These are phyloP conservation scores for Lumnitzera littorea DNA, from an alignment of 345 rosid species.

Conservation along the genomic window DNA sequence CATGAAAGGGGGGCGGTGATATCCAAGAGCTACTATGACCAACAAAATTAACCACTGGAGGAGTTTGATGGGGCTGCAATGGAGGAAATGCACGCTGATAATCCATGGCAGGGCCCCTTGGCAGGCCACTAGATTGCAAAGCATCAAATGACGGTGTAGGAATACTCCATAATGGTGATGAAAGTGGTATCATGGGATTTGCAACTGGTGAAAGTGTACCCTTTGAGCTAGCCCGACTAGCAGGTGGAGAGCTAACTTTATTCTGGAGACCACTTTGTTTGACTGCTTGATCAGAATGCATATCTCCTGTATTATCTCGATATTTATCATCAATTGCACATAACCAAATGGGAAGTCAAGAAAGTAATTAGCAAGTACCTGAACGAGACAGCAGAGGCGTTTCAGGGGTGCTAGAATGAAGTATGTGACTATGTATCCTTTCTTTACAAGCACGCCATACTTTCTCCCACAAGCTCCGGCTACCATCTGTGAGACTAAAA, in stretches of 20 bases:
- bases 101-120: constrained; percentile 53
- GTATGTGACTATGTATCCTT: constrained; percentile 50
- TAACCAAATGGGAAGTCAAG: too few species aligned
- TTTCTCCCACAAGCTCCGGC: constrained; percentile 78
- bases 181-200: constrained; percentile 33
- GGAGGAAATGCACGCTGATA: constrained; percentile 64
- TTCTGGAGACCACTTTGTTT: constrained; percentile 39
- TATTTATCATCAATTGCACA: neutral
- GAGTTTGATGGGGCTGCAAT: constrained; percentile 49
- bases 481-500: constrained; percentile 54
- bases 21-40: constrained; percentile 61
- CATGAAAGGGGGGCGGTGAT: constrained; percentile 63
- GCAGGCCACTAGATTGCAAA: constrained; percentile 48
- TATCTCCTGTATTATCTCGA: constrained; percentile 25
- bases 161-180: constrained; percentile 88
- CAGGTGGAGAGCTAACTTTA: constrained; percentile 42
- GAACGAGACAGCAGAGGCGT: constrained; percentile 59
- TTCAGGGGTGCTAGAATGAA: constrained; percentile 38
- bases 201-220: constrained; percentile 25
- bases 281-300: constrained; percentile 39
- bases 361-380: constrained; percentile 31
- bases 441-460: constrained; percentile 62
- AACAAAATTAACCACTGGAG: constrained; percentile 38
- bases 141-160: constrained; percentile 50
- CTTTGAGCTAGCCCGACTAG: constrained; percentile 47